A percentile compares a stretch with the other conserved stretches of the same genome.
These are phyloP conservation scores for Boechera retrofracta DNA, from an alignment of 345 rosid species.

Conservation along the genomic window DNA sequence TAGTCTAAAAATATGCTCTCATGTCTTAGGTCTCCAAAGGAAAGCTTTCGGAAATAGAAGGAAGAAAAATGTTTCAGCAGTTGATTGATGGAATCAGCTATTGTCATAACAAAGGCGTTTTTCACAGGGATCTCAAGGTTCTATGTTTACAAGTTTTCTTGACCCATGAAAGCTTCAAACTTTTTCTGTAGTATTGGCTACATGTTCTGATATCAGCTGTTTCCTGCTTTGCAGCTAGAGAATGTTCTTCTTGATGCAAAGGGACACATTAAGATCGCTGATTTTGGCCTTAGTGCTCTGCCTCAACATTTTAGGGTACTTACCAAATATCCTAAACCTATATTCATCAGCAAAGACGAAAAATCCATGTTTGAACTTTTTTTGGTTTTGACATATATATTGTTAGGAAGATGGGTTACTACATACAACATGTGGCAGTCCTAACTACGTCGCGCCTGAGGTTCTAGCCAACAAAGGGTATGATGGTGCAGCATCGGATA, in stretches of 20 bases:
- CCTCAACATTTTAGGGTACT: slow-evolving; percentile 84
- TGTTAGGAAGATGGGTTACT: slow-evolving; percentile 77
- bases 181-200: slow-evolving; percentile 2
- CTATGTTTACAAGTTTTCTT: neutral
- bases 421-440: slow-evolving; percentile 95
- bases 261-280: slow-evolving; percentile 84
- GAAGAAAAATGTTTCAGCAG: slow-evolving; percentile 87
- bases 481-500: slow-evolving; percentile 85
- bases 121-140: slow-evolving; percentile 97
- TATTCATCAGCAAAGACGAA: slow-evolving; percentile 42
- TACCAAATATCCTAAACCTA: slow-evolving; percentile 1
- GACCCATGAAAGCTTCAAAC: slow-evolving; percentile 11
- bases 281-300: slow-evolving; percentile 94
- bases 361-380: neutral
- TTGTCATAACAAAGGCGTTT: slow-evolving; percentile 82
- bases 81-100: slow-evolving; percentile 84
- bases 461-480: slow-evolving; percentile 84
- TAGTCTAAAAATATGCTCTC: slow-evolving; percentile 1
- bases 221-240: slow-evolving; percentile 66
- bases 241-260: slow-evolving; percentile 79
- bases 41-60: slow-evolving; percentile 66
- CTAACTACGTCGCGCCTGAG: slow-evolving; percentile 94
- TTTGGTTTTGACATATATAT: neutral
- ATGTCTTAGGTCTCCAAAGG: slow-evolving; percentile 63
- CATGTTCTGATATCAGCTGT: slow-evolving; percentile 29